Base-by-base conservation (phyloP, 495 filamentous ascomycete genomes). In the Penicillium paradoxum region DNA sequence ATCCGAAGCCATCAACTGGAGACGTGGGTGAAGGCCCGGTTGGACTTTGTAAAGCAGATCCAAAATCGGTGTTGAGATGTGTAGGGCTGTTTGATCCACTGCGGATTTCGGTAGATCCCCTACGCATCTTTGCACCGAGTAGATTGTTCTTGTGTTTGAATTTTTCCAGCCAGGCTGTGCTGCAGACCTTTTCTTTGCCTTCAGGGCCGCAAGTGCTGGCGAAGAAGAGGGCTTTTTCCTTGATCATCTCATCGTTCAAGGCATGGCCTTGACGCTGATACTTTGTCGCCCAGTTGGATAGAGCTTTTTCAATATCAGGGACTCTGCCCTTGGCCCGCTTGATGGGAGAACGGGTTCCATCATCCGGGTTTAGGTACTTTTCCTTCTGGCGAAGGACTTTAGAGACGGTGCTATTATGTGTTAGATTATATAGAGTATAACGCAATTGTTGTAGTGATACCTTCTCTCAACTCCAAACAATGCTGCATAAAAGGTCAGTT, bases 401-500 rank as follows among this genome's bases (percentile, higher is more conserved):
- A 52, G 93, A 99, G 6, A 99, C 93, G 32, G 93, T 99, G 71
- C 93, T 98, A 65, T 39, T 57, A 49, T 22, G 61, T 38, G 58
- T 69, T 59, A 67, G 67, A 60, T 55, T 57, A 30, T 56, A 60
- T 39, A 2, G n/a, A 41, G 21, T 6, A 36, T 7, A 30, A 6
- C 17, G 6, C 3, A 25, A 34, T 15, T 18, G 21, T 17, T 13
- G n/a, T 6, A 29, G 36, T 36, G 15, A 39, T 87, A 98, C 93
- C 93, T 98, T 86, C 93, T 79, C 75, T 99, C 93, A 49, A 99
- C 93, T 19, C 93, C 92, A 75, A 99, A 99, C 67, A 92, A 81
- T 22, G 88, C 88, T 92, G 49, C 38, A 42, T 4, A 40, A 33
- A 21, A 44, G 27, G 66, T 73, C 49, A 69, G 62, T 30, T 53